Base-by-base conservation (phyloP, 2,329 filamentous ascomycete species). In the Fusarium nanum region DNA sequence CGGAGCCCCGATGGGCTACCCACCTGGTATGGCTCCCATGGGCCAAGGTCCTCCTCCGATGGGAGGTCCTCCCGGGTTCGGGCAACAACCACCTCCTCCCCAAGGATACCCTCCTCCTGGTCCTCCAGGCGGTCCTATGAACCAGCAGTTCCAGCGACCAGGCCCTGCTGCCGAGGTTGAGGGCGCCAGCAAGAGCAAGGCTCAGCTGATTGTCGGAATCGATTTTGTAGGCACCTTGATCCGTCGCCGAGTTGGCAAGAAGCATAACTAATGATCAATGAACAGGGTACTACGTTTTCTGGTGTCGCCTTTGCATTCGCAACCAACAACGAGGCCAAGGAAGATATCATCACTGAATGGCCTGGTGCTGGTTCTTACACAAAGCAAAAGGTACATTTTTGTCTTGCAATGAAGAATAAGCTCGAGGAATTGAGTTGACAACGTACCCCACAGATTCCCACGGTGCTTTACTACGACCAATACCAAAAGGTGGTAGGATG, bases 401-500 rank as follows among this genome's bases (percentile, higher is more conserved):
- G 9, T 42, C 30, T 13, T 44, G 55, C 40, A 23, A 22, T 47
- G 46, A 12, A 7, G 13, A 28, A 14, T 30, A 37, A 47, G n/a
- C 27, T 16, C 7, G 25, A 18, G 22, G 27, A 46, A 30, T 20
- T n/a, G 55, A 47, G 52, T 72, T 72, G 70, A 70, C 58, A 27
- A 32, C 23, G 23, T 60, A 22, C 14, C 47, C 12, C 20, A 45
- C 77, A 97, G 96, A 98, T 99, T 75, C 96, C 96, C 18, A 98
- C 96, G 16, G 96, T 99, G n/a, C 88, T 99, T 66, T 99, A 99
- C 85, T 99, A 99, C 79, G 96, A 99, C 79, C 95, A 98, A 82
- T 97, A 98, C 81, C 96, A 99, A 78, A 98, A 98, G 82, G 96
- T 99, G 50, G 96, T 98, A n/a, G 96, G 96, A 75, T 99, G 96